Percentiles rank a stretch among this genome's conserved stretches.
Evolutionary conservation across 2,329 filamentous ascomycete species (phyloP).

Genomic region (Fusarium redolens): DNA sequence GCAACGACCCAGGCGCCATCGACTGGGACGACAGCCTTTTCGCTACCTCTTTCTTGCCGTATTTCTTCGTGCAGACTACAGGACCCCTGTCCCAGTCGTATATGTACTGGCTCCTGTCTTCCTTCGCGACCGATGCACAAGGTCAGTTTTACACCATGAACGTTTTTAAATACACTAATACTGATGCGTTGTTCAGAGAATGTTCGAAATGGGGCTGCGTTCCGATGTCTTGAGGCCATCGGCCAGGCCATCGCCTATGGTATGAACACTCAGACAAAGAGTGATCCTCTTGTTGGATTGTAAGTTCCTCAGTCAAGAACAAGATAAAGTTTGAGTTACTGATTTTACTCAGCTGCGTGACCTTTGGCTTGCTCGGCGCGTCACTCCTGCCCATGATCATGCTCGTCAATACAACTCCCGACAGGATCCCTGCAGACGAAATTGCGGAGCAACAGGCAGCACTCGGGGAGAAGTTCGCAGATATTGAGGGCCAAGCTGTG

Average conservation of each 20-base stretch:
- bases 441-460: conserved; percentile 8
- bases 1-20: not conserved
- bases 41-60: not conserved
- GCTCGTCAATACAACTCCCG: conserved; percentile 15
- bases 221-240: conserved; percentile 6
- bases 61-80: conserved; percentile 17
- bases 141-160: not conserved
- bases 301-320: accelerated
- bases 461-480: not conserved
- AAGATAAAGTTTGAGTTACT: accelerated
- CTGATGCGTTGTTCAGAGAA: not conserved
- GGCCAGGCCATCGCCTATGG: conserved; percentile 16
- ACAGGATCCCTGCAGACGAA: conserved; percentile 16
- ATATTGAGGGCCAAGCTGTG: conserved; percentile 4
- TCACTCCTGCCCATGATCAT: conserved; percentile 17
- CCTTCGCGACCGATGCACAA: conserved; percentile 17
- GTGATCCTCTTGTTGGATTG: conserved; percentile 7
- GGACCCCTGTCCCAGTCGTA: conserved; percentile 9
- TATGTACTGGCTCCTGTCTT: conserved; percentile 22
- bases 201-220: conserved; percentile 8
- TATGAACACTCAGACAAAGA: conserved; percentile 21
- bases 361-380: not conserved
- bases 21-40: conserved; percentile 15
- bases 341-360: not conserved
- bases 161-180: too few species aligned